Percentiles rank a stretch among this genome's conserved stretches.
These are phyloP conservation scores for Phytopythium sindhum DNA, from an alignment of 352 stramenopile species.

Conservation along the genomic window DNA sequence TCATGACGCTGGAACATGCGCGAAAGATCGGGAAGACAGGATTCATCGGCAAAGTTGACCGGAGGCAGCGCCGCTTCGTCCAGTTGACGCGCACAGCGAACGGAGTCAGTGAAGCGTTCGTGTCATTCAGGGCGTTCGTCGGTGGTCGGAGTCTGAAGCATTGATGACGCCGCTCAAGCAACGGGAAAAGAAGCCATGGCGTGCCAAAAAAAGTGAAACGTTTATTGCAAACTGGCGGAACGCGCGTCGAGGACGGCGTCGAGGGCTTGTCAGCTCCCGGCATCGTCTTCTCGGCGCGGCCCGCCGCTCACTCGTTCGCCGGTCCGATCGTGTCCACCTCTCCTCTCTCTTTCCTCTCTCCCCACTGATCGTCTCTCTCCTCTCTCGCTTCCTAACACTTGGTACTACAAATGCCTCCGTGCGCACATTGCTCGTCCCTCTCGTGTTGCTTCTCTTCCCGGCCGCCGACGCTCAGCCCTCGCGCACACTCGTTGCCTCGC, in stretches of 20 bases:
- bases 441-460: conserved; percentile 18
- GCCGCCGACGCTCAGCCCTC: not conserved
- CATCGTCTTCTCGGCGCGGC: not conserved
- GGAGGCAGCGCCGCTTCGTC: not conserved
- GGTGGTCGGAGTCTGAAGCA: no score
- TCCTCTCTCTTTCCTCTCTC: conserved; percentile 15
- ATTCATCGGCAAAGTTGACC: no score
- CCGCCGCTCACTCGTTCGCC: conserved; percentile 22
- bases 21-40: conserved; percentile 1
- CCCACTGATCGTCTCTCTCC: conserved; percentile 19
- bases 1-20: not conserved
- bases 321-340: not conserved
- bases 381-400: conserved; percentile 32
- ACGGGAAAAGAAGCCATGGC: no score
- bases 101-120: no score
- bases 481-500: conserved; percentile 5
- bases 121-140: no score
- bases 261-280: not conserved
- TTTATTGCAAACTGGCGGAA: conserved; percentile 11
- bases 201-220: conserved; percentile 10
- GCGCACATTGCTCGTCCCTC: conserved; percentile 26
- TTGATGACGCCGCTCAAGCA: not conserved
- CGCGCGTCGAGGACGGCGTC: not conserved
- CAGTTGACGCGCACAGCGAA: no score
- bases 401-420: conserved; percentile 30